These are phyloP conservation scores for Digitaria exilis DNA, from an alignment of 202 grass and related monocot species.

Conservation along the genomic window DNA sequence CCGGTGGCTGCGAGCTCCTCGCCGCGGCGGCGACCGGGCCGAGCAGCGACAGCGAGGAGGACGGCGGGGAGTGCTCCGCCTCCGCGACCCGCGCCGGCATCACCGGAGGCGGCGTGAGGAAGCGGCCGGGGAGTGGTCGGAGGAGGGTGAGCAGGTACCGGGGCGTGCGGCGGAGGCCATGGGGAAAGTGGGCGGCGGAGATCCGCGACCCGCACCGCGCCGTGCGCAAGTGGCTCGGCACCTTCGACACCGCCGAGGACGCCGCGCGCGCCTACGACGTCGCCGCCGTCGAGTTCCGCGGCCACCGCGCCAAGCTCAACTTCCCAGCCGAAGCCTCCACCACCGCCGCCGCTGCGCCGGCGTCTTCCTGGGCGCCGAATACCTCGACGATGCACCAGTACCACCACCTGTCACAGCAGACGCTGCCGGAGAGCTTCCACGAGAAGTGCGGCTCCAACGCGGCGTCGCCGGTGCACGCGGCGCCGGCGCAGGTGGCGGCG, in stretches of 20 bases:
- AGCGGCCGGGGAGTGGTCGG: constrained; percentile 5
- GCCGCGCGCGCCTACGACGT: constrained; percentile 78
- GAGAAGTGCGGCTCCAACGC: constrained; percentile 43
- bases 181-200: constrained; percentile 96
- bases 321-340: constrained; percentile 40
- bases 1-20: constrained; percentile 35
- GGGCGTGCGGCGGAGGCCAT: constrained; percentile 73
- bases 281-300: constrained; percentile 75
- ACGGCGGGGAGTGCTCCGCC: constrained; percentile 1
- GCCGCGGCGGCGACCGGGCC: neutral
- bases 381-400: neutral
- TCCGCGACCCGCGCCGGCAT: neutral
- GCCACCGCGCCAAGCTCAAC: constrained; percentile 80
- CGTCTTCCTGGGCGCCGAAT: neutral
- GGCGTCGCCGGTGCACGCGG: constrained; percentile 26
- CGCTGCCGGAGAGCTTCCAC: neutral
- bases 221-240: constrained; percentile 85
- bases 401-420: neutral
- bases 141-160: constrained; percentile 56
- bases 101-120: neutral
- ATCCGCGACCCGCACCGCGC: constrained; percentile 81
- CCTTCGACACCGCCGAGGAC: constrained; percentile 81
- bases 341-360: neutral
- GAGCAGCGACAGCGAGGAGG: constrained; percentile 30
- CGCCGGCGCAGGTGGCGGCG: neutral